Base-by-base conservation (phyloP, 2,329 filamentous ascomycete genomes). In the Coniochaeta sp. region DNA sequence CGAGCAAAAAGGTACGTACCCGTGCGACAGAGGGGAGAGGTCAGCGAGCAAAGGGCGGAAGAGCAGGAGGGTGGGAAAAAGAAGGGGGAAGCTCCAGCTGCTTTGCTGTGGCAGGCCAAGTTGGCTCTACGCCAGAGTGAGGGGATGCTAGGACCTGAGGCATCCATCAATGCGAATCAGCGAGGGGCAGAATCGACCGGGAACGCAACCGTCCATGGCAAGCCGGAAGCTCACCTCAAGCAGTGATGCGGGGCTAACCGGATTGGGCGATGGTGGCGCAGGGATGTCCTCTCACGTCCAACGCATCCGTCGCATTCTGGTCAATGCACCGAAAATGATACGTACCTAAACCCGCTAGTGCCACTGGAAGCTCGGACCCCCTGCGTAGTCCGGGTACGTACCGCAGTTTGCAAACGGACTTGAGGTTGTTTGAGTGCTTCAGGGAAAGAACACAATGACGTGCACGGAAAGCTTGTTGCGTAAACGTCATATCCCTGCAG, bases 1-100 rank as follows among this genome's bases (percentile, higher is more conserved):
- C 58, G 38, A 57, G 61, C 62, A 44, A 61, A 63, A 62, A 57
- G 67, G 67, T 69, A 69, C 66, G 67, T 69, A 69, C 65, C 64
- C 24, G 38, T 58, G 38, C 42, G 42, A n/a, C 55, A 57, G 36
- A 17, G 59, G 62, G 34, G 57, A 42, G 59, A 55, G 62, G 59
- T 61, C 47, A 52, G 57, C 58, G 50, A 36, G 60, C 44, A 59
- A 60, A 60, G 59, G 60, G 58, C 62, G 59, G 62, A 59, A 36
- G 54, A 34, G 34, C 28, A 52, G 14, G 47, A n/a, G 6, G 30
- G 16, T 24, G 26, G 47, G 14, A 30, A 52, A n/a, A 52, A 60
- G 62, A 59, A 59, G 55, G 60, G 58, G 60, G 54, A 36, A 65
- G 64, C 65, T 67, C 62, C 59, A 62, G 61, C 62, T 63, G 60